These are phyloP conservation scores for Aspergillus tamarii DNA, from an alignment of 2,329 filamentous ascomycete genomes.

Conservation along the genomic window DNA sequence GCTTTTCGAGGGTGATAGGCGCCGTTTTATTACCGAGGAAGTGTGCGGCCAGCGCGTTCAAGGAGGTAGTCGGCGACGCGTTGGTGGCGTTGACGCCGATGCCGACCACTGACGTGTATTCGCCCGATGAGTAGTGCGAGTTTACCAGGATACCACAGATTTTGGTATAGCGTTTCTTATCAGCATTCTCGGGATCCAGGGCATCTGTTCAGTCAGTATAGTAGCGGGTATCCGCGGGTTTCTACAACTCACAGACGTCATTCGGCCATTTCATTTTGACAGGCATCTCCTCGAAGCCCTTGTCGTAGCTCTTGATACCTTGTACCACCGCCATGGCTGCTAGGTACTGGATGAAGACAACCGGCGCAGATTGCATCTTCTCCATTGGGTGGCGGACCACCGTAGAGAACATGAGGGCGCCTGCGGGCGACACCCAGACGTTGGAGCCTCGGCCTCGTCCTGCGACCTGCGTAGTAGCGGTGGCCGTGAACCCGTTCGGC, in stretches of 20 bases:
- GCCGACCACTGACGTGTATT: slow-evolving; percentile 84
- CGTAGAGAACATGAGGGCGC: slow-evolving; percentile 83
- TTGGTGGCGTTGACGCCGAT: slow-evolving; percentile 87
- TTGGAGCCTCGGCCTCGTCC: slow-evolving; percentile 88
- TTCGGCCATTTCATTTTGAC: slow-evolving; percentile 97
- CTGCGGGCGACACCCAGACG: slow-evolving; percentile 90
- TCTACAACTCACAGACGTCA: slow-evolving; percentile 72
- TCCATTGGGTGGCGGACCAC: slow-evolving; percentile 81
- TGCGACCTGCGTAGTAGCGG: slow-evolving; percentile 84
- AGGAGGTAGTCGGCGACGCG: slow-evolving; percentile 79
- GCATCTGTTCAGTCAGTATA: slow-evolving; percentile 55
- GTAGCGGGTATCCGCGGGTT: not conserved
- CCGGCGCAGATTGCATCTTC: slow-evolving; percentile 71
- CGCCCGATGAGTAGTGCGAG: slow-evolving; percentile 73
- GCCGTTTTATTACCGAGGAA: slow-evolving; percentile 46
- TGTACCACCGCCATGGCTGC: slow-evolving; percentile 84
- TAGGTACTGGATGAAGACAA: slow-evolving; percentile 94
- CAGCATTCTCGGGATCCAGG: slow-evolving; percentile 61
- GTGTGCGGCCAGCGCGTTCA: slow-evolving; percentile 68
- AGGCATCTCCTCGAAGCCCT: slow-evolving; percentile 73
- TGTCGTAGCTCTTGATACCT: slow-evolving; percentile 78
- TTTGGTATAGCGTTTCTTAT: slow-evolving; percentile 69
- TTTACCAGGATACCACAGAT: slow-evolving; percentile 93
- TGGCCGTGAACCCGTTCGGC: slow-evolving; percentile 82
- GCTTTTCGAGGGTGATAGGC: slow-evolving; percentile 72